Conservation (phyloP, 257 asterid species). For the Solanum dulcamara region DNA sequence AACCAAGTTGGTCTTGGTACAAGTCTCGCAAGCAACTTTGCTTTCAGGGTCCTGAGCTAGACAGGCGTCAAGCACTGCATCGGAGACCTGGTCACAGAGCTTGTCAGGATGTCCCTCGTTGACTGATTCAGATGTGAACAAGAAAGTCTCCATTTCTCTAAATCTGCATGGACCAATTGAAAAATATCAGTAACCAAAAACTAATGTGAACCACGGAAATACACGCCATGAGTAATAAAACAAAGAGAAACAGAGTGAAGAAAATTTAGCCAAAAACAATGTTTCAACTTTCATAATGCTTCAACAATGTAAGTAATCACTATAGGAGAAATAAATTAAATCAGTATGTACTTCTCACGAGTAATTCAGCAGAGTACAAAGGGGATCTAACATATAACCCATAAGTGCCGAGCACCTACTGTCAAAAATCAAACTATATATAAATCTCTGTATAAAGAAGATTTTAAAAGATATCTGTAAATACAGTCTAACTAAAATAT, state of each 20-base stretch:
- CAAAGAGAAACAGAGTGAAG: background rate
- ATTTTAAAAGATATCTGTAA: background rate
- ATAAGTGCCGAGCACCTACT: too few relatives aligned
- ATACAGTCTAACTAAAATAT: background rate
- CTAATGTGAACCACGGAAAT: background rate
- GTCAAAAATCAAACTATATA: background rate
- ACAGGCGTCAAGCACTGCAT: slow-evolving; percentile 1
- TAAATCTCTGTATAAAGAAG: background rate
- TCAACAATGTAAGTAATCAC: background rate
- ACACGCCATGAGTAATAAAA: background rate
- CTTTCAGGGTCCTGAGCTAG: background rate
- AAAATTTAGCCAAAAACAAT: background rate
- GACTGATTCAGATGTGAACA: background rate
- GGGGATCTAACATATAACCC: background rate
- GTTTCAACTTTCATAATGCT: background rate
- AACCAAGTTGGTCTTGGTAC: slow-evolving; percentile 1
- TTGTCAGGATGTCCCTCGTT: slow-evolving; percentile 1
- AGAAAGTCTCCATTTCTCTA: slow-evolving; percentile 1
- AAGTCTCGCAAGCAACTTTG: slow-evolving; percentile 1
- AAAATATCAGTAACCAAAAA: background rate
- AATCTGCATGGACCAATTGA: background rate
- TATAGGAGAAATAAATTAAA: background rate
- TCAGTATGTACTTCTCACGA: background rate
- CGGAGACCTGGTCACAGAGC: background rate
- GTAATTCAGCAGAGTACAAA: background rate